Base-by-base conservation (phyloP, 148 eudicot genomes). In the Camellia sinensis region DNA sequence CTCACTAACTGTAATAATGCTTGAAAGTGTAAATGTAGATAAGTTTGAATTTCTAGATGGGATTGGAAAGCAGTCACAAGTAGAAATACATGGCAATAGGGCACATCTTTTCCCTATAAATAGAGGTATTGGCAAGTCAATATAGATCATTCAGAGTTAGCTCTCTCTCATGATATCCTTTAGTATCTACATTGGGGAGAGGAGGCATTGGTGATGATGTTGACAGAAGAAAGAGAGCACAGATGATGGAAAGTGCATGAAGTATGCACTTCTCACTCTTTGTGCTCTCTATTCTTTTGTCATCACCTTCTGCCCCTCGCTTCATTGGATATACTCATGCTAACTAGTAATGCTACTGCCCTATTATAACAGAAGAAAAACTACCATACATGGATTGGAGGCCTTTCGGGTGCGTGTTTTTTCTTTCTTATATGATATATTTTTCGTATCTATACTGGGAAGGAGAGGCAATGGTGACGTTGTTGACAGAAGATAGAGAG, bases 401-500 rank as follows among this genome's bases (percentile, higher is more conserved):
- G 59, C 13, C 11, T 9, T 2, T 12, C 0, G 12, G 59, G 0
- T 2, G 14, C 52, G 6, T 48, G 52, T 48, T 6, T 60, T 2
- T 18, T 54, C 59, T 54, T 0, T 54, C 12, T 54, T 54, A 6
- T 54, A 54, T 12, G 12, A 41, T 48, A 48, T 48, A 48, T 7
- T 48, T 7, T 48, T 48, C 52, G 52, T 48, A 48, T 69, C 2
- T 15, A 69, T n/a, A 44, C 0, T 69, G 22, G 19, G 19, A 17
- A 71, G 57, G 8, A 57, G 57, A 19, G 74, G 57, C 22, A 48
- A 5, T 7, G 74, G 14, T 71, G 57, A 48, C 19, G 54, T 14
- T 71, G 74, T 48, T 71, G 74, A 71, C 54, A 71, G 74, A 71
- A 71, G 74, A 71, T 71, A 71, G 74, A 71, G 74, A 71, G 74